Evolutionary conservation across 2,329 filamentous ascomycete genomes (phyloP).

Genomic region (Clonostachys rosea): DNA sequence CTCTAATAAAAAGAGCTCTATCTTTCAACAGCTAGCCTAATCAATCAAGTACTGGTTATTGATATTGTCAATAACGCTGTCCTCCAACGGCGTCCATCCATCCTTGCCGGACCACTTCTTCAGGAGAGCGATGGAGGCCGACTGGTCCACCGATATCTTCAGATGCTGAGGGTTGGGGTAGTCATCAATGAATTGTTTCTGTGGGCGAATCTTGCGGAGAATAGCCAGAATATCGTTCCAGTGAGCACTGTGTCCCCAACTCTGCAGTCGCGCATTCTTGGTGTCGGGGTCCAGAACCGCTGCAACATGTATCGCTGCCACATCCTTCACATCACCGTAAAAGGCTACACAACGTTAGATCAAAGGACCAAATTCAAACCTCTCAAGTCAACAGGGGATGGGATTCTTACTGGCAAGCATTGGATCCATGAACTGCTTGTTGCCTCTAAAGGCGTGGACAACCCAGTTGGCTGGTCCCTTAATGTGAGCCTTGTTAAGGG

Average conservation of each 20-base stretch:
- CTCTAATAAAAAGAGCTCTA: no score
- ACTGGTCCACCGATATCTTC: slow-evolving; percentile 42
- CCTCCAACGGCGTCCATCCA: no score
- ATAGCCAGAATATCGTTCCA: slow-evolving; percentile 61
- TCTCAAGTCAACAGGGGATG: no score
- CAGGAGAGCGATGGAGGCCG: slow-evolving; percentile 39
- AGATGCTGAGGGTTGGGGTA: slow-evolving; percentile 16
- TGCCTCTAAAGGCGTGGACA: no score
- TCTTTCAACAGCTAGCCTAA: no score
- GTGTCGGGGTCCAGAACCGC: slow-evolving; percentile 15
- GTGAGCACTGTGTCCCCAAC: slow-evolving; percentile 10
- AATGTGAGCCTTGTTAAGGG: slow-evolving; percentile 4
- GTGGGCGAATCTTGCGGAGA: slow-evolving; percentile 43
- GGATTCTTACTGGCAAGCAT: no score
- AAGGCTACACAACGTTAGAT: no score
- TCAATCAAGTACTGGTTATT: no score
- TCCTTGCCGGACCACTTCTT: slow-evolving; percentile 30
- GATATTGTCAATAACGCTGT: no score
- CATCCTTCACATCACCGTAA: slow-evolving; percentile 14
- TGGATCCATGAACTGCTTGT: no score
- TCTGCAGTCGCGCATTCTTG: slow-evolving; percentile 14
- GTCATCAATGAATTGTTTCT: slow-evolving; percentile 43
- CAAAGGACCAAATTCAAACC: no score
- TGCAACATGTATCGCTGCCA: slow-evolving; percentile 18
- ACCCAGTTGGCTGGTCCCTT: no score